Percentiles rank a stretch among this genome's conserved stretches.
These are phyloP conservation scores for Cryptococcus sp. DNA, from an alignment of 1,284 basidiomycete species.

Conservation along the genomic window DNA sequence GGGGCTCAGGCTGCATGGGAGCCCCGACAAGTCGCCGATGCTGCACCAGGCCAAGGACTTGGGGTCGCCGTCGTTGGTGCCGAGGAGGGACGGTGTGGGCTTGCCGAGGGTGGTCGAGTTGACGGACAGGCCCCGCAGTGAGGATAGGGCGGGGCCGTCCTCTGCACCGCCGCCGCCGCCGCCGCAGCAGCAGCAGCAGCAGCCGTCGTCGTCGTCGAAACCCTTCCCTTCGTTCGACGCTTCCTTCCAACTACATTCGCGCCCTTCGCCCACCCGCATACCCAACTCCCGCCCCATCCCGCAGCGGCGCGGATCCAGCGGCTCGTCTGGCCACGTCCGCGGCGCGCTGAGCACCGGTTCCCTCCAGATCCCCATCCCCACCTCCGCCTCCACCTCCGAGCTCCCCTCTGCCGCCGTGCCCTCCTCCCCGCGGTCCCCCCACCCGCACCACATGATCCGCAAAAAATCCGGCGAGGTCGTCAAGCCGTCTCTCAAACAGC, in stretches of 20 bases:
- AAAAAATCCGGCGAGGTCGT: conserved; percentile 52
- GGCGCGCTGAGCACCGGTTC: conserved; percentile 20
- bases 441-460: conserved; percentile 41
- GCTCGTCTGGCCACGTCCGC: not conserved
- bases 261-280: conserved; percentile 2
- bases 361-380: conserved; percentile 29
- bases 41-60: conserved; percentile 10
- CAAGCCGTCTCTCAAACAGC: conserved; percentile 48
- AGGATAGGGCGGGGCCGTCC: no score
- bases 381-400: conserved; percentile 23
- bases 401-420: conserved; percentile 5
- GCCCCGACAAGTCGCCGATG: conserved; percentile 22
- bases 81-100: no score
- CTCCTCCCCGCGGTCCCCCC: conserved; percentile 11
- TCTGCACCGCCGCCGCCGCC: no score
- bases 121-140: no score
- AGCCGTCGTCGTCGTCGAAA: no score
- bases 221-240: conserved; percentile 34
- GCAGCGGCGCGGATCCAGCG: not conserved
- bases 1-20: conserved; percentile 34
- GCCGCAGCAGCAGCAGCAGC: no score
- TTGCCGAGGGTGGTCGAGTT: no score
- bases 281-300: not conserved
- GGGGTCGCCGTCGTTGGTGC: no score
- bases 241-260: conserved; percentile 9